These are phyloP conservation scores for Arthrobotrys iridis DNA, from an alignment of 2,329 filamentous ascomycete genomes.

Conservation along the genomic window DNA sequence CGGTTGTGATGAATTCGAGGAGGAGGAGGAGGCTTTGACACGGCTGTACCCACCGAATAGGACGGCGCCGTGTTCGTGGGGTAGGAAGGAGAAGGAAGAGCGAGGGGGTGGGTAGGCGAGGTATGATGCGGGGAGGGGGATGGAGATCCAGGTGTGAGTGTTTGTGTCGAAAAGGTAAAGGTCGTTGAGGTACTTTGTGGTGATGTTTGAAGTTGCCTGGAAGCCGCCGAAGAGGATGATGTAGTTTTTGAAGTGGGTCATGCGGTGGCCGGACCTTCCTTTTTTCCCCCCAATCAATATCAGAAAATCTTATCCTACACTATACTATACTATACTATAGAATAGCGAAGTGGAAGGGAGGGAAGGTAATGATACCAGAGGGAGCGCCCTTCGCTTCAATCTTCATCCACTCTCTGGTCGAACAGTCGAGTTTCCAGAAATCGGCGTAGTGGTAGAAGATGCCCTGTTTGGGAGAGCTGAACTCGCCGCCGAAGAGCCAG, in stretches of 20 bases:
- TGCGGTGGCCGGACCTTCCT: conserved; percentile 88
- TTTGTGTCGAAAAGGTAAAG: conserved; percentile 95
- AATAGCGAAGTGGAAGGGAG: background rate
- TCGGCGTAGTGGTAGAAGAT: conserved; percentile 99
- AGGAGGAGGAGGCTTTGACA: conserved; percentile 75
- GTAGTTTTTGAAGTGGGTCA: conserved; percentile 88
- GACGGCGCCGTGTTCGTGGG: conserved; percentile 88
- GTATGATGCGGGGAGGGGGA: conserved; percentile 72
- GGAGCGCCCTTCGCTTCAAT: conserved; percentile 74
- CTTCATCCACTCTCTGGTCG: conserved; percentile 86
- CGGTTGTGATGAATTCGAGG: background rate
- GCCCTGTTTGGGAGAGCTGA: conserved; percentile 94
- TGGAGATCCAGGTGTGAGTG: conserved; percentile 84
- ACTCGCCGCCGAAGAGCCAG: conserved; percentile 95
- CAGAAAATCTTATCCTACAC: conserved; percentile 72
- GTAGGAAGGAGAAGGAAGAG: conserved; percentile 90
- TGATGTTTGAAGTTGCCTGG: conserved; percentile 94
- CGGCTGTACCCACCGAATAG: conserved; percentile 94
- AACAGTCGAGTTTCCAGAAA: conserved; percentile 92
- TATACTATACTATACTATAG: no score
- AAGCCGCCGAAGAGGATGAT: conserved; percentile 96
- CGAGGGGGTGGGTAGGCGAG: conserved; percentile 88
- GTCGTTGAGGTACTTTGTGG: conserved; percentile 85
- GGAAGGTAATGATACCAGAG: conserved; percentile 6
- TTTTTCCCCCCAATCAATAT: conserved; percentile 71